phyloP scores from a whole-genome alignment of 495 filamentous ascomycete species.

The Daldinia decipiens region DNA sequence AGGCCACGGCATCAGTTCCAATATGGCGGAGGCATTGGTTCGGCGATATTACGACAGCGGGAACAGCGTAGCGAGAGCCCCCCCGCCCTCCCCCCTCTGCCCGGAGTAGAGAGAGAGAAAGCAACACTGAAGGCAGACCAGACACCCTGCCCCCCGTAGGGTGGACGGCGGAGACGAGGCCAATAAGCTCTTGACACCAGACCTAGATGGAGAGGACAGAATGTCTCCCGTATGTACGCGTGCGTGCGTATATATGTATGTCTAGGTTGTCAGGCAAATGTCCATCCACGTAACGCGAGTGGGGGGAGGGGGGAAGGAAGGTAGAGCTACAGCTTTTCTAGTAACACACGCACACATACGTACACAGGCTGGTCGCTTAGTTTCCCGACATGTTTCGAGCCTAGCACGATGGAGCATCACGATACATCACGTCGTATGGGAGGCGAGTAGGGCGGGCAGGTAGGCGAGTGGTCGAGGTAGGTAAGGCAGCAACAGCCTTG shows the following conservation, averaged over 20 bases:
- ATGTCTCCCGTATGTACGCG: not conserved
- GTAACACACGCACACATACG: not conserved
- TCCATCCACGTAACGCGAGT: slow-evolving; percentile 31
- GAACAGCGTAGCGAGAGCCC: not conserved
- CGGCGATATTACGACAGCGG: slow-evolving; percentile 2
- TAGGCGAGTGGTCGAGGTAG: slow-evolving; percentile 15
- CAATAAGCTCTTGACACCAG: slow-evolving; percentile 27
- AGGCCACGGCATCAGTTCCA: slow-evolving; percentile 1
- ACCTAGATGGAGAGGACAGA: slow-evolving; percentile 3
- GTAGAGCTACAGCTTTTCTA: not conserved
- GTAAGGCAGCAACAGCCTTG: slow-evolving; percentile 31
- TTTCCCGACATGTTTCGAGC: not conserved
- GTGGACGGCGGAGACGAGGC: slow-evolving; percentile 8
- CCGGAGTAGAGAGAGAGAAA: not conserved
- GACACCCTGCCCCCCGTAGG: slow-evolving; percentile 4
- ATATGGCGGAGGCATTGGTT: slow-evolving; percentile 3
- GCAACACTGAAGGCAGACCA: not conserved
- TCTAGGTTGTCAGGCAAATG: slow-evolving; percentile 5
- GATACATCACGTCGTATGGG: slow-evolving; percentile 19
- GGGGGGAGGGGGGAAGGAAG: slow-evolving; percentile 8
- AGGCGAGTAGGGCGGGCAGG: slow-evolving; percentile 1
- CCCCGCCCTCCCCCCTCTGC: not conserved
- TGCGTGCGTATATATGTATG: slow-evolving; percentile 13
- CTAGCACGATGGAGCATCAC: slow-evolving; percentile 7
- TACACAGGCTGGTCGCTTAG: slow-evolving; percentile 12